Percentiles rank a stretch among this genome's conserved stretches.
phyloP scores from a whole-genome alignment of 2,329 filamentous ascomycete genomes.

The Bipolaris zeicola region DNA sequence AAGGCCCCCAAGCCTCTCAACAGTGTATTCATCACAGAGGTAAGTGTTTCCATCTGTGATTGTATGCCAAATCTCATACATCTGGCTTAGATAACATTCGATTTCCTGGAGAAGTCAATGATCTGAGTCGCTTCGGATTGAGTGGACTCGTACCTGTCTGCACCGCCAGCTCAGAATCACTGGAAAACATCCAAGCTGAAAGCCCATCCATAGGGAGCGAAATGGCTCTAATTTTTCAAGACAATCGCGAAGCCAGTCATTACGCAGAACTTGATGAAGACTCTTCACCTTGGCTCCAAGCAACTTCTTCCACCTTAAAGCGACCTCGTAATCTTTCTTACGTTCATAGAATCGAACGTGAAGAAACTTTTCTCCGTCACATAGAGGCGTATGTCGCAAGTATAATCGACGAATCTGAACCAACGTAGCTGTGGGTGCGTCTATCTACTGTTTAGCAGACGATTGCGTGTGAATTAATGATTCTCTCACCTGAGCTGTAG shows the following conservation, averaged over 20 bases:
- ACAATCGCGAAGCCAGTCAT: conserved; percentile 14
- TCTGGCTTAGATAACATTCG: conserved; percentile 11
- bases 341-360: conserved; percentile 16
- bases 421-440: conserved; percentile 2
- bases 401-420: conserved; percentile 11
- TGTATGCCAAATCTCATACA: conserved; percentile 11
- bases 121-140: not conserved
- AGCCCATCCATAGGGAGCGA: conserved; percentile 8
- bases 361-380: conserved; percentile 20
- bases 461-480: not conserved
- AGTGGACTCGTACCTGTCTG: conserved; percentile 7
- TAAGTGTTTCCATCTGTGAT: conserved; percentile 6
- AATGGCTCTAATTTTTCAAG: conserved; percentile 19
- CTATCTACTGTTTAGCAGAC: conserved; percentile 4
- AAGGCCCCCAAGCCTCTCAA: conserved; percentile 12
- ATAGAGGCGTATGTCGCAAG: conserved; percentile 4
- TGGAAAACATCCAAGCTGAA: conserved; percentile 15
- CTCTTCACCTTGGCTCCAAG: conserved; percentile 16
- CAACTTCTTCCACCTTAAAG: conserved; percentile 6
- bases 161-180: conserved; percentile 17
- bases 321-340: conserved; percentile 3
- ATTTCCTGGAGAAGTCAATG: conserved; percentile 13
- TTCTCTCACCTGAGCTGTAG: conserved; percentile 12
- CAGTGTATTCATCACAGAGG: conserved; percentile 14
- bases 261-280: conserved; percentile 12